Evolutionary conservation across 2,329 filamentous ascomycete species (phyloP).

Genomic region (Epichloe uncinata): DNA sequence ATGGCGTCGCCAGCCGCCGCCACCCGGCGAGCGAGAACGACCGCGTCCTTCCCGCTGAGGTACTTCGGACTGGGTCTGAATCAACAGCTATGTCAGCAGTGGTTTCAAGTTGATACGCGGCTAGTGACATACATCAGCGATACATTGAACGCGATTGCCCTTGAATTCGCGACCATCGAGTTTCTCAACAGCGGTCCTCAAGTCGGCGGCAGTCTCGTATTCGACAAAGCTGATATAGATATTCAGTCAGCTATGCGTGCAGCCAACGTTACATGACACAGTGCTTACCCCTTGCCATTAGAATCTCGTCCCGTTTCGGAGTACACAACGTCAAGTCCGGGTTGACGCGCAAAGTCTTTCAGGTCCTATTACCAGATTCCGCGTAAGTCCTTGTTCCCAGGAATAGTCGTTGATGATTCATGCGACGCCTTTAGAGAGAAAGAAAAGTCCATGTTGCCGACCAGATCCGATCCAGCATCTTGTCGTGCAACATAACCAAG

Average conservation of each 20-base stretch:
- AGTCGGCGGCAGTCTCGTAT: constrained; percentile 83
- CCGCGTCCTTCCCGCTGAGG: constrained; percentile 48
- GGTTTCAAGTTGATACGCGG: background rate
- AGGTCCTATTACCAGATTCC: constrained; percentile 82
- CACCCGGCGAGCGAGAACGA: constrained; percentile 61
- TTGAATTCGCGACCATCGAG: constrained; percentile 91
- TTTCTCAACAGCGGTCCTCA: constrained; percentile 87
- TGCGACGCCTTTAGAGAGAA: constrained; percentile 12
- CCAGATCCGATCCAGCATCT: constrained; percentile 23
- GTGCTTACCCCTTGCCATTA: constrained; percentile 74
- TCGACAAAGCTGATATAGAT: constrained; percentile 72
- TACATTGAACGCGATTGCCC: constrained; percentile 71
- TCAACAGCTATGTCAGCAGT: background rate
- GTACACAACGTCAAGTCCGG: constrained; percentile 94
- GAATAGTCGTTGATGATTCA: constrained; percentile 15
- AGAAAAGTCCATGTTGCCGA: constrained; percentile 15
- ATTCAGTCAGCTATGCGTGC: background rate
- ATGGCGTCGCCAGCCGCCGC: constrained; percentile 37
- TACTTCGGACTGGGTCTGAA: constrained; percentile 66
- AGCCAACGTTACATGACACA: background rate
- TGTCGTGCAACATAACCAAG: background rate
- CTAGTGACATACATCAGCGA: constrained; percentile 59
- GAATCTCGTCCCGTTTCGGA: constrained; percentile 89
- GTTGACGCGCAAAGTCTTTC: constrained; percentile 97
- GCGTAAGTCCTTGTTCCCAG: constrained; percentile 66